Conservation (phyloP, 208 protist genomes). For the Strigomonas galati region DNA sequence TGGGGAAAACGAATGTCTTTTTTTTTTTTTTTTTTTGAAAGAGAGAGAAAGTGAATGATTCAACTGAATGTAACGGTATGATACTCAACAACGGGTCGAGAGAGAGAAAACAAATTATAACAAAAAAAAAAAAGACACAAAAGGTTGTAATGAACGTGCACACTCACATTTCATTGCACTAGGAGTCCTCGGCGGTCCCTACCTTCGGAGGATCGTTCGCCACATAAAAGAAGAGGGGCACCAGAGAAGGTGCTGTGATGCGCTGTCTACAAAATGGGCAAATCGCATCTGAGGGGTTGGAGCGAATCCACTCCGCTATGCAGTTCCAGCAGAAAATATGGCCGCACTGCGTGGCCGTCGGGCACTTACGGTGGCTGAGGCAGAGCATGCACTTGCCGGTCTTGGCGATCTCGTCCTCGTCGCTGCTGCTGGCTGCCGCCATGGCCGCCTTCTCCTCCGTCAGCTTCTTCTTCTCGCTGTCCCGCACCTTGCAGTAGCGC, state of each 20-base stretch:
- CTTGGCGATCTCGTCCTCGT: slow-evolving; percentile 38
- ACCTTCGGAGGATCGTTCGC: slow-evolving; percentile 48
- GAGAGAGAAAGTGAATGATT: slow-evolving; percentile 9
- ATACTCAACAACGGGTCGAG: background rate
- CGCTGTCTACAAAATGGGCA: slow-evolving; percentile 87
- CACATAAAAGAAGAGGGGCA: slow-evolving; percentile 83
- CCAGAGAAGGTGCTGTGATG: slow-evolving; percentile 69
- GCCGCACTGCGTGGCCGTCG: slow-evolving; percentile 77
- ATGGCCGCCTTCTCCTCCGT: slow-evolving; percentile 14
- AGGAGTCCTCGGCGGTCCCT: slow-evolving; percentile 17
- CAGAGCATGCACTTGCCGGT: slow-evolving; percentile 86
- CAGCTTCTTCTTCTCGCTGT: slow-evolving; percentile 6
- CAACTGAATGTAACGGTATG: background rate
- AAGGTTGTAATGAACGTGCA: slow-evolving; percentile 2
- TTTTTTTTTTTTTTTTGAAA: too few species aligned
- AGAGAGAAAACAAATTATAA: slow-evolving; percentile 10
- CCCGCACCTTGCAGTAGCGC: slow-evolving; percentile 32
- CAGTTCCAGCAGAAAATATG: slow-evolving; percentile 90
- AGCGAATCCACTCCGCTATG: slow-evolving; percentile 80
- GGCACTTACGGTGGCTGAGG: slow-evolving; percentile 65
- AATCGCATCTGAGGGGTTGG: slow-evolving; percentile 65
- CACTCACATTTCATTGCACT: background rate
- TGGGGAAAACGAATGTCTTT: too few species aligned
- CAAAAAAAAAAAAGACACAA: slow-evolving; percentile 21
- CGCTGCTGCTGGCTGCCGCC: slow-evolving; percentile 32